Percentiles rank a stretch among this genome's conserved stretches.
phyloP scores from a whole-genome alignment of 23 red algal species.

The Gracilaria caudata region DNA sequence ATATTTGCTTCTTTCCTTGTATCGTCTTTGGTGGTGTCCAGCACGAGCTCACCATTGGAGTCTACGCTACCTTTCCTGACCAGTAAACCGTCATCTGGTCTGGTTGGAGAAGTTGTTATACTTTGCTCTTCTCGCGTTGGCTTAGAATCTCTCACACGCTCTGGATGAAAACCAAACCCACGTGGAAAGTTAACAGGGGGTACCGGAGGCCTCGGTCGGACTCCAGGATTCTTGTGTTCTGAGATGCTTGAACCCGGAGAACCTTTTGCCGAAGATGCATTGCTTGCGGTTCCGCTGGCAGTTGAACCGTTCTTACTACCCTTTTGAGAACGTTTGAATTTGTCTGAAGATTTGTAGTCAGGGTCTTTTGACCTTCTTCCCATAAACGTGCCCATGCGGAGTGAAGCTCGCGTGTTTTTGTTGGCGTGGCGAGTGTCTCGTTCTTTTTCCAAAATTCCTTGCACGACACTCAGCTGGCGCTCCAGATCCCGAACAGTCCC shows the following conservation, averaged over 20 bases:
- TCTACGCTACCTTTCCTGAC: background rate
- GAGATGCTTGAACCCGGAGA: constrained; percentile 12
- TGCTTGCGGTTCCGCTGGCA: constrained; percentile 7
- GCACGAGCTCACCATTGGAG: background rate
- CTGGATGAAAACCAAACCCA: constrained; percentile 23
- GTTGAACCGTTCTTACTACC: constrained; percentile 22
- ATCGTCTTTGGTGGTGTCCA: background rate
- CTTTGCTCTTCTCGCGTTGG: background rate
- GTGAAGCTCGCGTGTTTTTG: constrained; percentile 25
- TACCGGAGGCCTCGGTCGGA: background rate
- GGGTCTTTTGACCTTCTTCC: constrained; percentile 54
- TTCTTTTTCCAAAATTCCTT: constrained; percentile 43
- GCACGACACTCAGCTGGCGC: constrained; percentile 29
- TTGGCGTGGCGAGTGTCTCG: constrained; percentile 25
- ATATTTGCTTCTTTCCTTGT: background rate
- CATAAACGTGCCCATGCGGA: constrained; percentile 53
- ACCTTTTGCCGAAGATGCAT: constrained; percentile 14
- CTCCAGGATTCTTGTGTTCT: background rate
- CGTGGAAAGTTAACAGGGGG: constrained; percentile 2
- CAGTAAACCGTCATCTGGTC: background rate
- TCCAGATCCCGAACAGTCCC: constrained; percentile 25
- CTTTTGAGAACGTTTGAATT: constrained; percentile 2
- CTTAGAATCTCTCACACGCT: background rate
- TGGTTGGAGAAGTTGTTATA: background rate
- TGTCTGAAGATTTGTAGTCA: constrained; percentile 11